A percentile compares a stretch with the other conserved stretches of the same genome.
Evolutionary conservation across 306 rosid species (phyloP).

Genomic region (Pachyrhizus erosus): DNA sequence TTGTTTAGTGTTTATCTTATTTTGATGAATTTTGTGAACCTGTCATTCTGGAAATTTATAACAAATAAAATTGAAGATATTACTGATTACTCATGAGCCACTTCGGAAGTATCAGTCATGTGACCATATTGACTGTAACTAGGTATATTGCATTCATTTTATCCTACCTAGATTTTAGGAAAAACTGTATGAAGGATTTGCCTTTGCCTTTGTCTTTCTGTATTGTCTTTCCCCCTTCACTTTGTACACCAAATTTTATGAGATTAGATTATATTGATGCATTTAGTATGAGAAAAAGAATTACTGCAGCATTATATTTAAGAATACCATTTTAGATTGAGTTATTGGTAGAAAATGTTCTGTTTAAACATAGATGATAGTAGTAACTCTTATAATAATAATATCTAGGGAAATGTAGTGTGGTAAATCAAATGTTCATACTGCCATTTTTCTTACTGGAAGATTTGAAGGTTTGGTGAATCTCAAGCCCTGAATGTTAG

Average conservation of each 20-base stretch:
- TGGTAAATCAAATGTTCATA: slow-evolving; percentile 6
- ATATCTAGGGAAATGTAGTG: slow-evolving; percentile 15
- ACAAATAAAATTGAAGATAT: slow-evolving; percentile 26
- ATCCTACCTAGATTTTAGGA: not conserved
- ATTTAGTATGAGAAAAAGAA: slow-evolving; percentile 25
- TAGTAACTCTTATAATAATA: not conserved
- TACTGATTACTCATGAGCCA: slow-evolving; percentile 1
- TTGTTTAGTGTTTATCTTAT: not conserved
- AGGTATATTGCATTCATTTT: slow-evolving; percentile 6
- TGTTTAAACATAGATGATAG: not conserved
- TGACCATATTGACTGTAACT: not conserved
- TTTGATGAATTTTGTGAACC: slow-evolving; percentile 11
- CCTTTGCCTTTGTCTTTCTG: slow-evolving; percentile 13
- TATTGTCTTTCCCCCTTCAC: not conserved
- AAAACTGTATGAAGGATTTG: slow-evolving; percentile 27
- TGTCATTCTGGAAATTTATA: not conserved
- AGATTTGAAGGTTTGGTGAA: slow-evolving; percentile 22
- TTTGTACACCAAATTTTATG: not conserved
- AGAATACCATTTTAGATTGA: slow-evolving; percentile 15
- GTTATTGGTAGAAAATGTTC: not conserved
- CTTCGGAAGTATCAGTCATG: not conserved
- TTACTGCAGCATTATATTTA: slow-evolving; percentile 13
- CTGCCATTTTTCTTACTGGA: not conserved
- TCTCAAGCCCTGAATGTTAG: not conserved
- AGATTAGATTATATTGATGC: not conserved